Base-by-base conservation (phyloP, 805 yeast species). In the Barnettozyma wickerhamii region DNA sequence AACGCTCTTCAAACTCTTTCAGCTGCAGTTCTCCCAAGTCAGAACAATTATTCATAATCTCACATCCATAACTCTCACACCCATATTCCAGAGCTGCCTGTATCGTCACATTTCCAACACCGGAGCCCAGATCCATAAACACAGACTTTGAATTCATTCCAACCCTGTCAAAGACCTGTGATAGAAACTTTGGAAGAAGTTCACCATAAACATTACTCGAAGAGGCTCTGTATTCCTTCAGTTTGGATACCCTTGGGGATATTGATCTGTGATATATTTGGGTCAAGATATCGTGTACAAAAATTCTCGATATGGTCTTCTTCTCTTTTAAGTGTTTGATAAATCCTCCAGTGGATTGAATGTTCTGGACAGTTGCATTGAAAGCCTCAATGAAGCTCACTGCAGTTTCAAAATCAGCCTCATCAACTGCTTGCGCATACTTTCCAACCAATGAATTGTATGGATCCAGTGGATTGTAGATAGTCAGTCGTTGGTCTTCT, bases 181-280 rank as follows among this genome's bases (percentile, higher is more conserved):
- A 73, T 31, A 85, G 68, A 50, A 90, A 86, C 5, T 71, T 66
- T 1, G 97, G 97, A 58, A 90, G 68, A 43, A 90, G 65, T 61
- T 90, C 97, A 9, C 97, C 97, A 59, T 90, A 90, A 1, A 88
- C 96, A 53, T 80, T 85, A 48, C 85, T 89, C 7, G 96, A 85
- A 57, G 90, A 90, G 0, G 96, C 95, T 55, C 81, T 79, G 59
- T 90, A 90, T 4, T 75, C 68, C 40, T 81, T 72, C 40, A 90
- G 66, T 40, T 75, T 76, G 14, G 68, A 65, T 0, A 84, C 78
- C 27, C 80, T 72, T 0, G 95, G 93, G 2, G 95, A 79, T 7
- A 90, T 91, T 1, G 84, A 72, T 51, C 97, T 69, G 1, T 84
- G 65, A 59, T 90, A 90, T 4, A 83, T 75, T 50, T 84, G 81